Evolutionary conservation across 1,284 basidiomycete species (phyloP), one percentile per base, ranked within the genome.

Genomic region (Stereum hirsutum): DNA sequence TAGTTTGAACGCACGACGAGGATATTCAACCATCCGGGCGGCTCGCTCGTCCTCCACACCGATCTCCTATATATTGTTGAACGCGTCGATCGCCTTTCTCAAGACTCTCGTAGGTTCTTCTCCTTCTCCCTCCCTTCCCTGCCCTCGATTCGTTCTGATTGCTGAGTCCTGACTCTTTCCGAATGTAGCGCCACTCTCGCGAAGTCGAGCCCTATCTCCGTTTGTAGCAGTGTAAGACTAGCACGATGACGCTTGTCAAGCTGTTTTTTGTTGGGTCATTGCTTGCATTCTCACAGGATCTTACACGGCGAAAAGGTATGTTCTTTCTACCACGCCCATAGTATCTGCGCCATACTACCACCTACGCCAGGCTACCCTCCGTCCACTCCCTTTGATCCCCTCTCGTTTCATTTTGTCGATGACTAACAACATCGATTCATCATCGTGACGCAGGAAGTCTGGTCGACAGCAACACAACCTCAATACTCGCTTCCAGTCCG

Each of bases 21-120:
- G 33, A 86, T 93, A 78, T 71, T 97, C 41, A 96, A 95, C 59
- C 81, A 90, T 54, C 91, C 92, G 1, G 91, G 90, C 30, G 89
- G 92, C 50, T 82, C 88, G 0, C 75, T 96, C 17, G 93, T 96
- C 26, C 72, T 93, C 5, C 80, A 89, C 50, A 77, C 82, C 0
- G 90, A 93, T 56, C 96, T 96, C 60, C 62, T 96, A 47, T 87
- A 91, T 51, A 94, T 94, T 90, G 86, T 96, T 27, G 89, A 91
- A 54, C 76, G 90, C 6, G 81, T 96, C 30, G 92, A 94, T 96
- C 44, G 86, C 87, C 43, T 96, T 89, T 57, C 68, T 97, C 28
- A 83, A 82, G 52, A 69, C 72, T 11, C 89, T 95, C 62, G 92
- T 93, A 61, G 56, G 89, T 66, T 15, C 10, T n/a, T 4, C 26